Evolutionary conservation across 78 protist genomes (phyloP), one percentile per base, ranked within the genome.

Genomic region (Dictyostelium purpureum): DNA sequence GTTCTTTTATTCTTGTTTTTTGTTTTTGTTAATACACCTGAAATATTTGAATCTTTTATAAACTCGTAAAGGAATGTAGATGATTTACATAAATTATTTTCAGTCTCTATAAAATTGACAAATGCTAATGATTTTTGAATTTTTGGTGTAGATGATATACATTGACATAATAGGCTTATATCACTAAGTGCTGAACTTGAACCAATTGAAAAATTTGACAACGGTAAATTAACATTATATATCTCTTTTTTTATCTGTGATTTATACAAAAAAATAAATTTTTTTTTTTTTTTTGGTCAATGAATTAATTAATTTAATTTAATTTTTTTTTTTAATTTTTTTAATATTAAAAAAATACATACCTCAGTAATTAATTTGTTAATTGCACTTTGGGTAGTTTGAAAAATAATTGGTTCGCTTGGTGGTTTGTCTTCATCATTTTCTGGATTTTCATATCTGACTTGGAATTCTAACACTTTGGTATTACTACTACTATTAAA

Each of bases 1-100:
- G 90, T 70, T 24, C 47, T 26, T 61, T 83, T 83, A n/a, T 66
- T 74, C 16, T 83, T 83, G 19, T 83, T 83, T 67, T 83, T 83
- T 0, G 65, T 70, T 45, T 83, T 83, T 52, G 18, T 11, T 19
- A 83, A 57, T 12, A 83, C 77, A 40, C 90, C 90, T 19, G 49
- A 52, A 40, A 61, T 52, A 43, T 67, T 45, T 0, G 51, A 61
- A 71, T 83, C 78, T 16, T 71, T 83, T 19, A 83, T 51, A 24
- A 83, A 83, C n/a, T 83, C 90, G 6, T 31, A 33, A 7, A 70
- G 35, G 19, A 83, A 83, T 16, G 69, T 31, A 19, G 42, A 21
- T 28, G 63, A 45, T 11, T 33, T 19, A 19, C 63, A 19, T 40
- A 69, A 37, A 49, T 83, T 83, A 56, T 45, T 40, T 16, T 83